phyloP scores from a whole-genome alignment of 257 asterid species.

The Scutellaria baicalensis region DNA sequence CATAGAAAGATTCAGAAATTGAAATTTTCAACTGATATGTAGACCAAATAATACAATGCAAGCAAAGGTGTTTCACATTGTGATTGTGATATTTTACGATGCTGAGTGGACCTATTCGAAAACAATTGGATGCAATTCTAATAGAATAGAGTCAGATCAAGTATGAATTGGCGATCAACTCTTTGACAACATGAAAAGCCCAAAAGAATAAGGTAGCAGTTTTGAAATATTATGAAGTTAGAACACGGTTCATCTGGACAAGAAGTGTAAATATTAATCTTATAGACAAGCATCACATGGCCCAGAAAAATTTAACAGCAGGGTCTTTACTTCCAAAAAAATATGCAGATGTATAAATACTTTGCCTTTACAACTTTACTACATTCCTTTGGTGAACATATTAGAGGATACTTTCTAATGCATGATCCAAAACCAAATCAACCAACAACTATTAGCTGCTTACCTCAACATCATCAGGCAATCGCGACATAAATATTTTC shows the following conservation, averaged over 20 bases:
- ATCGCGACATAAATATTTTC: conserved; percentile 18
- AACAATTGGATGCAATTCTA: no score
- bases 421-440: background rate
- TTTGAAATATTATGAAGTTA: background rate
- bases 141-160: no score
- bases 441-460: background rate
- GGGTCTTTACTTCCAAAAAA: background rate
- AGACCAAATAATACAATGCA: background rate
- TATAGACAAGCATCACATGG: no score
- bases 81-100: no score
- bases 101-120: no score
- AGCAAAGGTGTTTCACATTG: no score
- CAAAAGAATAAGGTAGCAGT: background rate
- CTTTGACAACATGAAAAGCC: no score
- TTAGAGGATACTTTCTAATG: background rate
- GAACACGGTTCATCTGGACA: background rate
- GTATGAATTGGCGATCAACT: no score
- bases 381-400: background rate
- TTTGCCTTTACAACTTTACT: background rate
- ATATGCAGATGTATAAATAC: background rate
- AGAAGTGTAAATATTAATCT: background rate
- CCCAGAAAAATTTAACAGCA: background rate
- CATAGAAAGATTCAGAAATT: background rate
- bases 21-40: no score
- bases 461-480: conserved; percentile 39